Conservation (phyloP, 192 early-diverging fungal genomes). For the Backusella australiensis region DNA sequence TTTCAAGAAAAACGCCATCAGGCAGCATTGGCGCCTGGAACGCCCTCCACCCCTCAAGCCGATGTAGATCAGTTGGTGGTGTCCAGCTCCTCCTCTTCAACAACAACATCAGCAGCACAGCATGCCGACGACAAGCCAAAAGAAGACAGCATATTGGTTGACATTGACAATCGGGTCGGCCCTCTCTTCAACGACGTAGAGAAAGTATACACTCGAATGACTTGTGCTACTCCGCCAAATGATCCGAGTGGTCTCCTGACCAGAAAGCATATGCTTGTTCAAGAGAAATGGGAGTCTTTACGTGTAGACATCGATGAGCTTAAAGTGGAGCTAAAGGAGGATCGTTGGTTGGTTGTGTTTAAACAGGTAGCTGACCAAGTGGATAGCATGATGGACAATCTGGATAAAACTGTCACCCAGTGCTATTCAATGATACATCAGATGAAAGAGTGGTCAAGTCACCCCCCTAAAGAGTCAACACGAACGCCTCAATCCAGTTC, state of each 20-base stretch:
- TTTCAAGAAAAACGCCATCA: constrained; percentile 41
- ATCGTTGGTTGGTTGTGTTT: constrained; percentile 54
- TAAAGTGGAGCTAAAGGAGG: constrained; percentile 58
- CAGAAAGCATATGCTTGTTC: constrained; percentile 34
- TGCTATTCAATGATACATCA: constrained; percentile 31
- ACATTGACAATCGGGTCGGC: constrained; percentile 51
- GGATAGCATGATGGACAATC: constrained; percentile 53
- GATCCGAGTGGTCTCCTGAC: constrained; percentile 33
- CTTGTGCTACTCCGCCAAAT: constrained; percentile 19
- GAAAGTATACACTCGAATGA: constrained; percentile 39
- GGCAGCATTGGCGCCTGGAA: background rate
- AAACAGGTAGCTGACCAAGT: constrained; percentile 52
- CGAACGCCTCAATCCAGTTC: background rate
- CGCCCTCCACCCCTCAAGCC: background rate
- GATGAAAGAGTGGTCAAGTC: background rate
- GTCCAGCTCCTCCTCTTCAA: background rate
- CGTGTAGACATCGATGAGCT: constrained; percentile 52
- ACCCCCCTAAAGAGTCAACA: background rate
- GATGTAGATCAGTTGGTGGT: background rate
- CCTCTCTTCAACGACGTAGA: constrained; percentile 49
- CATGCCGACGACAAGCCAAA: constrained; percentile 1
- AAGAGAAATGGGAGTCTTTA: constrained; percentile 49
- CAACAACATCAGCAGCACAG: background rate
- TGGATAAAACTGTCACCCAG: constrained; percentile 51
- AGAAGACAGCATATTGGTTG: constrained; percentile 33